A percentile compares a stretch with the other conserved stretches of the same genome.
Evolutionary conservation across 257 asterid genomes (phyloP).

Genomic region (Euphrasia confusa): DNA sequence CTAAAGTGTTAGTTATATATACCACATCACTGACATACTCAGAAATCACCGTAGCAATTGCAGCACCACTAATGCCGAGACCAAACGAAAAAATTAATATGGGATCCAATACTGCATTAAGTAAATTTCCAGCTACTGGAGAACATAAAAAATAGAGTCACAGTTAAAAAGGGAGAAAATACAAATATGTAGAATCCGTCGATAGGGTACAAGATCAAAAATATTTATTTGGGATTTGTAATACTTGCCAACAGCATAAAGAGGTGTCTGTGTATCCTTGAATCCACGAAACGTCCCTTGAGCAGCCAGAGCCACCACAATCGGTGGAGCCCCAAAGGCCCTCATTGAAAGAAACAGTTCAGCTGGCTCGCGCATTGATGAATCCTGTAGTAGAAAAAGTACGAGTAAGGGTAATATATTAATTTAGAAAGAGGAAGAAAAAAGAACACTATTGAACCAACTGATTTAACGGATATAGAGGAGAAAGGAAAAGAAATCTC

Average conservation of each 20-base stretch:
- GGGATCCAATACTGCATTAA: conserved; percentile 70
- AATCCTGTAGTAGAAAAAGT: conserved; percentile 52
- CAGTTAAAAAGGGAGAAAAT: conserved; percentile 1
- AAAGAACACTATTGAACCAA: background rate
- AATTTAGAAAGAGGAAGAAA: conserved; percentile 3
- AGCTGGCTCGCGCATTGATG: conserved; percentile 88
- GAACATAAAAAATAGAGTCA: conserved; percentile 21
- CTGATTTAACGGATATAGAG: background rate
- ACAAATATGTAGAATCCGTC: conserved; percentile 7
- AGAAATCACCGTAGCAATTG: conserved; percentile 86
- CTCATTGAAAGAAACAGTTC: conserved; percentile 77
- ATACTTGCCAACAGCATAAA: conserved; percentile 71
- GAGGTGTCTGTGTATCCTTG: conserved; percentile 92
- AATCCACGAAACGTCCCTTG: conserved; percentile 97
- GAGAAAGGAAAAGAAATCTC: background rate
- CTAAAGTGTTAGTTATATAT: conserved; percentile 34
- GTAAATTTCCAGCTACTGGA: conserved; percentile 80
- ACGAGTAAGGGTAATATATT: conserved; percentile 23
- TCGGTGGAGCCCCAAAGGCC: conserved; percentile 90
- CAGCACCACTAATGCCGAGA: conserved; percentile 87
- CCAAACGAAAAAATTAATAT: conserved; percentile 59
- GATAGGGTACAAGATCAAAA: background rate
- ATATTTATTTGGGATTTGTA: background rate
- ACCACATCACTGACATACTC: conserved; percentile 94
- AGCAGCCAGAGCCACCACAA: conserved; percentile 92